Conservation (phyloP, 768 basidiomycete genomes). For the Boletus eberwhitei region DNA sequence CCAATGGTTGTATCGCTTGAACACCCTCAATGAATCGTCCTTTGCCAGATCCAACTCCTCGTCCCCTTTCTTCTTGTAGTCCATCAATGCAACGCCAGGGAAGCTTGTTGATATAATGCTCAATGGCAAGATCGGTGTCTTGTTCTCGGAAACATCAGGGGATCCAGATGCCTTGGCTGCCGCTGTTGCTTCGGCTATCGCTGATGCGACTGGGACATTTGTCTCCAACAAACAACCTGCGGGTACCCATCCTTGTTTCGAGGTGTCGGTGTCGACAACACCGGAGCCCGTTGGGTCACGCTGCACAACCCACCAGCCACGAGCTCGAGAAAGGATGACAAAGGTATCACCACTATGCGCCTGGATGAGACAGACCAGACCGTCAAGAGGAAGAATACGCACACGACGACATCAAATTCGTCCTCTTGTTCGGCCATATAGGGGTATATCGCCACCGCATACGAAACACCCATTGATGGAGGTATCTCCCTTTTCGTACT, state of each 20-base stretch:
- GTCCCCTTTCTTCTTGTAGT: conserved; percentile 90
- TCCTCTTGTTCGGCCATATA: conserved; percentile 99
- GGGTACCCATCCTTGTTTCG: conserved; percentile 95
- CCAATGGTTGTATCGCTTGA: conserved; percentile 99
- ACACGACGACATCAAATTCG: conserved; percentile 98
- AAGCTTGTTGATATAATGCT: conserved; percentile 97
- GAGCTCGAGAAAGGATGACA: conserved; percentile 87
- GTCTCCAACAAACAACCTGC: conserved; percentile 96
- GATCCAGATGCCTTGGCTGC: conserved; percentile 48
- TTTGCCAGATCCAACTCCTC: conserved; percentile 89
- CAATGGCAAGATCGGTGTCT: conserved; percentile 82
- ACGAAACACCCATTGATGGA: conserved; percentile 62
- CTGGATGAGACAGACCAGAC: conserved; percentile 3
- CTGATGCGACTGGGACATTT: conserved; percentile 83
- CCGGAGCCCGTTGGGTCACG: conserved; percentile 86
- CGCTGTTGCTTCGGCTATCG: conserved; percentile 78
- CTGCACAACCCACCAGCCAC: conserved; percentile 99
- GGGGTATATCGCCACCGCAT: conserved; percentile 97
- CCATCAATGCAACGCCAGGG: conserved; percentile 94
- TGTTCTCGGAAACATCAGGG: conserved; percentile 38
- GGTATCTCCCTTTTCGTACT: conserved; percentile 41
- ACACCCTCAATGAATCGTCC: conserved; percentile 86
- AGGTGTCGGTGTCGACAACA: conserved; percentile 67
- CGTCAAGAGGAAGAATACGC: conserved; percentile 33
- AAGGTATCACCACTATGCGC: conserved; percentile 80